phyloP scores from a whole-genome alignment of 768 basidiomycete species.

The Phlebiopsis flavidoalba region DNA sequence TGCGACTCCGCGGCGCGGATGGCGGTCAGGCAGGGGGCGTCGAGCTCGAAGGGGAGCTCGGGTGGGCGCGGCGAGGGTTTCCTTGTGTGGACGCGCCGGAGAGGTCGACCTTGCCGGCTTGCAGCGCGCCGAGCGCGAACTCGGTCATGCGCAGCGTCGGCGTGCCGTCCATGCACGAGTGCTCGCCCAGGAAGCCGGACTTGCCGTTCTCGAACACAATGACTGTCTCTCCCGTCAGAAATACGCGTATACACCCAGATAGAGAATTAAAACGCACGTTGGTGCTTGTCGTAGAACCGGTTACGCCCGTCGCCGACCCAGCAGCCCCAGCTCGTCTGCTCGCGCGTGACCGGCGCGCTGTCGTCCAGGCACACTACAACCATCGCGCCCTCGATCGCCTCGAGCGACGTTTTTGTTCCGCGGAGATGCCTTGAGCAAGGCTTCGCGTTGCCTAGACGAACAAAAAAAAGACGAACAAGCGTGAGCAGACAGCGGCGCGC shows the following conservation, averaged over 20 bases:
- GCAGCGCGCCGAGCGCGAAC: slow-evolving; percentile 77
- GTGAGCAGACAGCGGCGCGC: not conserved
- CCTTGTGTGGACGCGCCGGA: slow-evolving; percentile 44
- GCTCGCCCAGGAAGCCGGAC: slow-evolving; percentile 87
- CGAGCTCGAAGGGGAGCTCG: slow-evolving; percentile 70
- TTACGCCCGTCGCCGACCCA: slow-evolving; percentile 93
- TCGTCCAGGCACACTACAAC: slow-evolving; percentile 86
- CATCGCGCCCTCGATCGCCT: slow-evolving; percentile 86
- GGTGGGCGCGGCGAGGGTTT: slow-evolving; percentile 43
- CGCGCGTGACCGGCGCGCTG: slow-evolving; percentile 70
- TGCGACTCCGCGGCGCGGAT: slow-evolving; percentile 56
- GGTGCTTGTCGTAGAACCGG: slow-evolving; percentile 96
- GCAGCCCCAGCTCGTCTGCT: slow-evolving; percentile 73
- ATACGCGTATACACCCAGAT: not conserved
- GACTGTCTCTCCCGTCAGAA: slow-evolving; percentile 39
- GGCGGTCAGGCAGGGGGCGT: slow-evolving; percentile 44
- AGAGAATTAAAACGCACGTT: slow-evolving; percentile 50
- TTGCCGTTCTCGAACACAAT: slow-evolving; percentile 94
- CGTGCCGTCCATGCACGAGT: slow-evolving; percentile 91
- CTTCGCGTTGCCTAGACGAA: slow-evolving; percentile 43
- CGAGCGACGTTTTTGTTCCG: slow-evolving; percentile 61
- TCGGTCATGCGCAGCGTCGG: slow-evolving; percentile 95
- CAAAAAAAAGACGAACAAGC: not conserved
- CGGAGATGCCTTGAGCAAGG: slow-evolving; percentile 59
- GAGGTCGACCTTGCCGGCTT: slow-evolving; percentile 68